phyloP scores from a whole-genome alignment of 345 rosid genomes.

The Dimocarpus longan region DNA sequence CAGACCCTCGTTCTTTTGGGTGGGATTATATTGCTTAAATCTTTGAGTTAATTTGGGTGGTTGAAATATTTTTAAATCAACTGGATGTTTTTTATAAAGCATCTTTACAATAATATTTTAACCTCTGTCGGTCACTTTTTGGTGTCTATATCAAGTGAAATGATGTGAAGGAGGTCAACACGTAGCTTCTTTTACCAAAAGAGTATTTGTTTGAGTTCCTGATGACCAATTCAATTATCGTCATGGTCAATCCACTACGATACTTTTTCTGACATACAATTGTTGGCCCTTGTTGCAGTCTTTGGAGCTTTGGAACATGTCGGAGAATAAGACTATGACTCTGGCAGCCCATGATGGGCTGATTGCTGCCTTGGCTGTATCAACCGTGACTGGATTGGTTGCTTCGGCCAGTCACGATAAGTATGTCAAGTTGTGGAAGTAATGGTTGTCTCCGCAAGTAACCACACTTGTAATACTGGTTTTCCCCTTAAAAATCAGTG shows the following conservation, averaged over 20 bases:
- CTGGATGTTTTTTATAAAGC: too few relatives aligned
- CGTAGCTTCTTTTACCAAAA: not conserved
- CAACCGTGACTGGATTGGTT: conserved; percentile 71
- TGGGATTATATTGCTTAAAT: too few relatives aligned
- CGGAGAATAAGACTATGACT: conserved; percentile 79
- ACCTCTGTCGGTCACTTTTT: not conserved
- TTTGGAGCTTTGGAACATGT: conserved; percentile 92
- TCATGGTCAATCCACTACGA: not conserved
- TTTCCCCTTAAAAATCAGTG: not conserved
- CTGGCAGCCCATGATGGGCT: conserved; percentile 79
- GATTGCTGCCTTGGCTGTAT: conserved; percentile 75
- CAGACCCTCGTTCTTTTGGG: not conserved
- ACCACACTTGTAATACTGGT: conserved; percentile 2
- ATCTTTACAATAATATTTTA: too few relatives aligned
- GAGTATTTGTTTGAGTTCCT: not conserved
- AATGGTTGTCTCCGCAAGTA: conserved; percentile 13
- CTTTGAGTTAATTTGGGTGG: too few relatives aligned
- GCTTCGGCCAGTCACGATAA: conserved; percentile 98
- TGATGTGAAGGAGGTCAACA: not conserved
- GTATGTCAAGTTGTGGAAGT: conserved; percentile 90
- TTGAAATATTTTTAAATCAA: too few relatives aligned
- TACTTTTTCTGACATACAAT: conserved; percentile 16
- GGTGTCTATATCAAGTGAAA: not conserved
- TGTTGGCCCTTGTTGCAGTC: conserved; percentile 50
- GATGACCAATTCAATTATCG: not conserved